Conservation (phyloP, 1,139 yeast species). For the Diutina siamensis region DNA sequence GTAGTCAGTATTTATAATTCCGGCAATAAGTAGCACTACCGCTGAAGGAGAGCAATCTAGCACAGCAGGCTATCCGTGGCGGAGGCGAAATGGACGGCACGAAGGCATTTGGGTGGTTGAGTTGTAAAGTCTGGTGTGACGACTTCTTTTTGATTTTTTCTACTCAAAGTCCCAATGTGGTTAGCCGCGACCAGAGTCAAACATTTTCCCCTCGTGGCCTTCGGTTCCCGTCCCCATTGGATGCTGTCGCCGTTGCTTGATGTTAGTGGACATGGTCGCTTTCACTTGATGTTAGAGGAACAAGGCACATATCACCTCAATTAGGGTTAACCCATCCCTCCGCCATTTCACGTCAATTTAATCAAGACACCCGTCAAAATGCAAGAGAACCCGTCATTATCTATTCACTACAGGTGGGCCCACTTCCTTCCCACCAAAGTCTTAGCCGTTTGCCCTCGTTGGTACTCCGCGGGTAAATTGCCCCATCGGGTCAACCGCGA, state of each 20-base stretch:
- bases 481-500: neutral
- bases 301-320: neutral
- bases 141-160: neutral
- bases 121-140: neutral
- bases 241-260: neutral
- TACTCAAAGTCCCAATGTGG: neutral
- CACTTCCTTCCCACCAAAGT: too few species aligned
- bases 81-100: constrained; percentile 6
- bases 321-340: neutral
- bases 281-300: constrained; percentile 5
- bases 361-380: neutral
- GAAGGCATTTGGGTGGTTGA: neutral
- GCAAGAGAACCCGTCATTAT: too few species aligned
- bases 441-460: too few species aligned
- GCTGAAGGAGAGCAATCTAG: constrained; percentile 6
- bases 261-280: constrained; percentile 5
- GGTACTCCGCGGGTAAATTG: neutral
- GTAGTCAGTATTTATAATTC: constrained; percentile 3
- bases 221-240: neutral
- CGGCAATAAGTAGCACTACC: constrained; percentile 5
- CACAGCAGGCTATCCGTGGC: constrained; percentile 6
- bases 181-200: neutral
- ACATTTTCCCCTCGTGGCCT: neutral
- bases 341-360: neutral
- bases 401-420: too few species aligned